Conservation (phyloP, 805 yeast genomes). For the Vanderwaltozyma verrucispora region DNA sequence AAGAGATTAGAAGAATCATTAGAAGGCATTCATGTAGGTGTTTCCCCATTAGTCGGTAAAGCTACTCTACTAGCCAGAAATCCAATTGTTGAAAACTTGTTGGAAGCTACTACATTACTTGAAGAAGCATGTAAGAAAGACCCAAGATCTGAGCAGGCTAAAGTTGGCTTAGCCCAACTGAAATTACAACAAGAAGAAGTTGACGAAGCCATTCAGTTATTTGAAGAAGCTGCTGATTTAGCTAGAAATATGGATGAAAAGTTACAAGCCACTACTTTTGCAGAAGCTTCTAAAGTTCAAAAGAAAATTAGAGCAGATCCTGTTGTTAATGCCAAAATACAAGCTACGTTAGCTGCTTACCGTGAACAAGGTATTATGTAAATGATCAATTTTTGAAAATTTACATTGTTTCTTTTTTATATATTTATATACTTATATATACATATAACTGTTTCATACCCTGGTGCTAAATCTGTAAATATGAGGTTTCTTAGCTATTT, state of each 20-base stretch:
- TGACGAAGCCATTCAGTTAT: constrained; percentile 69
- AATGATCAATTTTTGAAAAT: neutral
- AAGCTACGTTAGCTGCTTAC: constrained; percentile 42
- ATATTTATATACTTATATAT: neutral
- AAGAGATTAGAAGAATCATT: constrained; percentile 67
- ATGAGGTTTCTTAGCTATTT: neutral
- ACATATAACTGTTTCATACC: neutral
- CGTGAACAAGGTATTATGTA: constrained; percentile 23
- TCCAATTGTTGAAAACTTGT: constrained; percentile 34
- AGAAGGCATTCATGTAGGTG: constrained; percentile 68
- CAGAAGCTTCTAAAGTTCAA: constrained; percentile 90
- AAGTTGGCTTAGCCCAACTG: constrained; percentile 85
- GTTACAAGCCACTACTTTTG: constrained; percentile 80
- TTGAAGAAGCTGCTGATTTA: constrained; percentile 72
- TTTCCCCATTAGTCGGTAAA: constrained; percentile 81
- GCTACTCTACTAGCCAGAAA: constrained; percentile 61
- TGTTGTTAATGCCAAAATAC: constrained; percentile 48
- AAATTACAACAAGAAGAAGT: constrained; percentile 74
- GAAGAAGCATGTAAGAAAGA: constrained; percentile 72
- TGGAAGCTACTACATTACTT: constrained; percentile 54
- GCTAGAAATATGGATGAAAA: constrained; percentile 82
- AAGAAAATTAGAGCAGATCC: constrained; percentile 65
- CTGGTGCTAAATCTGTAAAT: neutral
- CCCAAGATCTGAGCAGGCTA: constrained; percentile 82
- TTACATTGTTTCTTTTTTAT: neutral